Percentiles rank a stretch among this genome's conserved stretches.
Conservation (phyloP, 1,139 yeast genomes). For the Meyerozyma athensensis region DNA sequence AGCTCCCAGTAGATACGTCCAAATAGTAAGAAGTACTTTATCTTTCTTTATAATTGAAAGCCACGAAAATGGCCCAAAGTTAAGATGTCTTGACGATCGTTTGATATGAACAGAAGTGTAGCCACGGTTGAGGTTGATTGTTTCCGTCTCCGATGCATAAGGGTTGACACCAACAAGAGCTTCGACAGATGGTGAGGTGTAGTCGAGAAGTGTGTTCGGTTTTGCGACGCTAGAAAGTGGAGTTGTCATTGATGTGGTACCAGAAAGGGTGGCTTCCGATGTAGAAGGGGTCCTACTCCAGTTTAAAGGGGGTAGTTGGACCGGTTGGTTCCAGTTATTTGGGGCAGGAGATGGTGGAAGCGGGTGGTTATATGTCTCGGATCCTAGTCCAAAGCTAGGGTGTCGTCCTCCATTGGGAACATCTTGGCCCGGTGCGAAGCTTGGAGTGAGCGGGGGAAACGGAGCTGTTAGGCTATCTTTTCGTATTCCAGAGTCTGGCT, state of each 20-base stretch:
- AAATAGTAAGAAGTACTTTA: conserved; percentile 32
- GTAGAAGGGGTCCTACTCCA: not conserved
- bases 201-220: not conserved
- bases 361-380: not conserved
- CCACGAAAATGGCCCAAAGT: conserved; percentile 50
- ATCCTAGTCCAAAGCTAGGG: not conserved
- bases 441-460: not conserved
- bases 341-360: not conserved
- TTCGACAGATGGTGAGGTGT: not conserved
- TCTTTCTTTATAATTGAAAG: conserved; percentile 46
- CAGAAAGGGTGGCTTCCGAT: not conserved
- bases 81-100: conserved; percentile 30
- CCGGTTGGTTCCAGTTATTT: not conserved
- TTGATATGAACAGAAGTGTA: conserved; percentile 37
- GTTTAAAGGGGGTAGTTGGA: not conserved
- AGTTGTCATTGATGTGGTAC: not conserved
- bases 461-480: not conserved
- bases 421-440: not conserved
- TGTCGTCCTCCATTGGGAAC: not conserved
- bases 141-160: conserved; percentile 19
- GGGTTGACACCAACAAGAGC: conserved; percentile 19
- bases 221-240: not conserved
- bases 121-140: conserved; percentile 39
- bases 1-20: conserved; percentile 18
- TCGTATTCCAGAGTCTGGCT: not conserved